Percentiles rank a stretch among this genome's conserved stretches.
phyloP scores from a whole-genome alignment of 78 protist species.

The Dictyostelium brefeldianum region DNA sequence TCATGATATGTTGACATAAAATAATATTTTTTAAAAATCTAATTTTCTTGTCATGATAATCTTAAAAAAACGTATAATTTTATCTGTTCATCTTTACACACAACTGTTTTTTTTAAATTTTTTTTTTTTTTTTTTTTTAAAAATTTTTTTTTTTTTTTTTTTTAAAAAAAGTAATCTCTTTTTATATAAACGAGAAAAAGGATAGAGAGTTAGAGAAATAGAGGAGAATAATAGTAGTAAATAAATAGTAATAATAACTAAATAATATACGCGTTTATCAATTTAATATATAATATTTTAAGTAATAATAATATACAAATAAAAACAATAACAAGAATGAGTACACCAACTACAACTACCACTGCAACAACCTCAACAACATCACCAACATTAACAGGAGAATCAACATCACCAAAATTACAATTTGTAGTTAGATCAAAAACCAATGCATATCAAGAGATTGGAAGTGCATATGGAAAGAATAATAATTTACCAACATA shows the following conservation, averaged over 20 bases:
- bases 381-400: neutral
- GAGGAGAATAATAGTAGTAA: neutral
- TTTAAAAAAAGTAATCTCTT: no score
- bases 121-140: no score
- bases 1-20: no score
- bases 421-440: constrained; percentile 67
- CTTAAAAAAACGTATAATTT: no score
- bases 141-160: no score
- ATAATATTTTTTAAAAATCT: no score
- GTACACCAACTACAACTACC: neutral
- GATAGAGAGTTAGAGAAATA: no score
- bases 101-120: no score
- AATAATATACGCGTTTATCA: neutral
- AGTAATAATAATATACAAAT: neutral
- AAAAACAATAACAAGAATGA: neutral
- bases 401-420: constrained; percentile 23
- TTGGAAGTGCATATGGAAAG: constrained; percentile 26
- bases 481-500: neutral
- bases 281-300: neutral
- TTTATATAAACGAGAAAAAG: no score
- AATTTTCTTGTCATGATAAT: no score
- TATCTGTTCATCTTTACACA: no score
- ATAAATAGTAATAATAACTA: neutral
- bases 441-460: constrained; percentile 20
- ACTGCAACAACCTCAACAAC: constrained; percentile 26